Evolutionary conservation across 2,329 filamentous ascomycete species (phyloP).

Genomic region (Aspergillus sp.): DNA sequence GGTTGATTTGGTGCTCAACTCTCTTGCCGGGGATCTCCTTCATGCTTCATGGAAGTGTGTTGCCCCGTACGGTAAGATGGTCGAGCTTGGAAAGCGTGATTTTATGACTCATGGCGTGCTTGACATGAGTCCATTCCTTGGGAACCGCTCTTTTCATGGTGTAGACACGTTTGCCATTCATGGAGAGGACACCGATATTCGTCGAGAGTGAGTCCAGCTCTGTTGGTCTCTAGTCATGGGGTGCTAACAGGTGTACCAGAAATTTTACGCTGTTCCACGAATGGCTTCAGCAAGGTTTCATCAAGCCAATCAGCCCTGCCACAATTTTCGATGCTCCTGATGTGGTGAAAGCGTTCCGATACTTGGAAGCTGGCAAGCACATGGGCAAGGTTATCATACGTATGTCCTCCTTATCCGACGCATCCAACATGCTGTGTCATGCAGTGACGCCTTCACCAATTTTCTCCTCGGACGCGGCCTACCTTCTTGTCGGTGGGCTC

Average conservation of each 20-base stretch:
- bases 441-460: neutral
- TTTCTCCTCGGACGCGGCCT: slow-evolving; percentile 5
- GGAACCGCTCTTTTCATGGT: neutral
- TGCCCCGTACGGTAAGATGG: slow-evolving; percentile 21
- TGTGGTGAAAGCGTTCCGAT: slow-evolving; percentile 23
- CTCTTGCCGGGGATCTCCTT: slow-evolving; percentile 27
- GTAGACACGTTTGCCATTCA: neutral
- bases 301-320: neutral
- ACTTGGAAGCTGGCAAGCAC: slow-evolving; percentile 34
- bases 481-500: slow-evolving; percentile 16
- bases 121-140: neutral
- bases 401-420: slow-evolving; percentile 29
- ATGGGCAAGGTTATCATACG: slow-evolving; percentile 42
- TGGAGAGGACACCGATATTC: neutral
- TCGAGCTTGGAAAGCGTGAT: slow-evolving; percentile 22
- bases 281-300: neutral
- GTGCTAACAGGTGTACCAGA: neutral
- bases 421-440: neutral
- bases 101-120: slow-evolving; percentile 1
- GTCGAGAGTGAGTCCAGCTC: neutral
- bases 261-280: neutral
- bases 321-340: slow-evolving; percentile 1
- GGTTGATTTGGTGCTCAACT: slow-evolving; percentile 30
- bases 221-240: neutral
- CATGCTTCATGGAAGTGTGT: slow-evolving; percentile 28